Evolutionary conservation across 148 eudicot species (phyloP).

Genomic region (Chenopodium quinoa): DNA sequence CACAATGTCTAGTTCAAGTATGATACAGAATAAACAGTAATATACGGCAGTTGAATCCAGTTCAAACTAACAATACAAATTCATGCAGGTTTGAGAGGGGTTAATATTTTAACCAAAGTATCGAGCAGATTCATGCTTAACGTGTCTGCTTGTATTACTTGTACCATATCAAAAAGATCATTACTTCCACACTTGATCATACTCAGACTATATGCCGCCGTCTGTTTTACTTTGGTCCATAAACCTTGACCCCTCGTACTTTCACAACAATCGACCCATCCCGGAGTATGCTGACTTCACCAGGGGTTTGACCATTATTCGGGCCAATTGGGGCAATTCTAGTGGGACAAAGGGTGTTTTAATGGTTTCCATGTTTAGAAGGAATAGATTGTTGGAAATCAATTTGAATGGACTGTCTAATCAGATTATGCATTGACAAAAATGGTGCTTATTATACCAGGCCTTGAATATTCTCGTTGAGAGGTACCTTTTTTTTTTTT

Average conservation of each 20-base stretch:
- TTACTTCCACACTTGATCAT: conserved; percentile 54
- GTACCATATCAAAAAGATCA: conserved; percentile 55
- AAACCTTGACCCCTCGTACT: conserved; percentile 94
- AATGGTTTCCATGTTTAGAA: too few relatives aligned
- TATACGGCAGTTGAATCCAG: too few relatives aligned
- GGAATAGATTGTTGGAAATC: too few relatives aligned
- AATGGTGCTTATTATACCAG: too few relatives aligned
- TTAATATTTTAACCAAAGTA: too few relatives aligned
- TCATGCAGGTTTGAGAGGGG: neutral
- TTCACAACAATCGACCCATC: conserved; percentile 90
- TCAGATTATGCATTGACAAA: neutral
- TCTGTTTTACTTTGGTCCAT: conserved; percentile 90
- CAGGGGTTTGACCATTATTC: conserved; percentile 39
- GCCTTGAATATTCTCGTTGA: conserved; percentile 21
- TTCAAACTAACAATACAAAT: too few relatives aligned
- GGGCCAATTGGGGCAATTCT: too few relatives aligned
- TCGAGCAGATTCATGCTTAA: conserved; percentile 38
- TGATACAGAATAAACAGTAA: too few relatives aligned
- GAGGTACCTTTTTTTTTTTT: conserved; percentile 25
- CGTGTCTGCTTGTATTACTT: conserved; percentile 79
- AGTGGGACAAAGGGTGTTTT: too few relatives aligned
- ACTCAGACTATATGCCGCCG: conserved; percentile 69
- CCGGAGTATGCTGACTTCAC: conserved; percentile 74
- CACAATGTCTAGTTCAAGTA: too few relatives aligned
- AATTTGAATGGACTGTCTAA: too few relatives aligned